A percentile compares a stretch with the other conserved stretches of the same genome.
Conservation (phyloP, 805 yeast genomes). For the Cyberlindnera petersonii region DNA sequence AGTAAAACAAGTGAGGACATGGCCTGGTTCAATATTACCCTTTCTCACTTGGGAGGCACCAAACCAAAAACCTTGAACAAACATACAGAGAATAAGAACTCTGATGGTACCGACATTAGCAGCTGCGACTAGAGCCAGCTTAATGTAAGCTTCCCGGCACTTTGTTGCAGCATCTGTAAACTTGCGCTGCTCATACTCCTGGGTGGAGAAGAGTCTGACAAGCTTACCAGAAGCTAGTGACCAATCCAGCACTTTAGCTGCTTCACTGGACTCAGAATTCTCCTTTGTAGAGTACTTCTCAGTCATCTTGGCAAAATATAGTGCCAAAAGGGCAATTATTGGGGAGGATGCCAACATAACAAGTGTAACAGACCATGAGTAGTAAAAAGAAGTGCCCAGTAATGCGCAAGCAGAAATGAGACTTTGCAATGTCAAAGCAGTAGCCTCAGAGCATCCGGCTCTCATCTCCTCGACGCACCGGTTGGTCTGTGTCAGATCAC, state of each 20-base stretch:
- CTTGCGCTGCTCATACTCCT: conserved; percentile 43
- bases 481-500: conserved; percentile 61
- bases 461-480: conserved; percentile 73
- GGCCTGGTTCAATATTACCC: conserved; percentile 50
- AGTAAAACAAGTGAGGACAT: conserved; percentile 78
- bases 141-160: conserved; percentile 39
- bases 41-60: conserved; percentile 64
- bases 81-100: conserved; percentile 61
- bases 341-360: conserved; percentile 77
- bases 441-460: conserved; percentile 61
- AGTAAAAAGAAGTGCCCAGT: conserved; percentile 61
- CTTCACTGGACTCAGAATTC: conserved; percentile 50
- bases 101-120: conserved; percentile 56
- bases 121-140: conserved; percentile 44
- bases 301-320: conserved; percentile 47
- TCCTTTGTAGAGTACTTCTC: conserved; percentile 49
- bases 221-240: conserved; percentile 54
- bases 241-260: conserved; percentile 70
- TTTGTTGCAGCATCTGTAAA: conserved; percentile 33
- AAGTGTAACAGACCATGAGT: conserved; percentile 83
- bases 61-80: conserved; percentile 91
- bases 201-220: conserved; percentile 59
- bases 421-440: conserved; percentile 54
- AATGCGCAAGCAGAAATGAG: conserved; percentile 50
- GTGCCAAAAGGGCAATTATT: conserved; percentile 47